Conservation (phyloP, 2,329 filamentous ascomycete genomes). For the Neodidymelliopsis sp. region DNA sequence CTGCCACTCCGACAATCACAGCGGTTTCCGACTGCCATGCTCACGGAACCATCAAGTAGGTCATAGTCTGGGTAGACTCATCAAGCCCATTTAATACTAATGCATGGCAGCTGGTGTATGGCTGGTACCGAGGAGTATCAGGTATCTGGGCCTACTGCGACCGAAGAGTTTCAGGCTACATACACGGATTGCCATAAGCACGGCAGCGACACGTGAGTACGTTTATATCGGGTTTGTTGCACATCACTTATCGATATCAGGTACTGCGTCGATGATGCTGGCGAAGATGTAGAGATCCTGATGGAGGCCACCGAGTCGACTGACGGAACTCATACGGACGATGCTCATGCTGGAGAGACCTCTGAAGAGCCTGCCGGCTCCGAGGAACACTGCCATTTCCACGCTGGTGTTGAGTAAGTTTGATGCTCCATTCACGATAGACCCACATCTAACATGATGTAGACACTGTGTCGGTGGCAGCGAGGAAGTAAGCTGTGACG, state of each 20-base stretch:
- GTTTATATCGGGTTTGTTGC: background rate
- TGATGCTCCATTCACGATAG: background rate
- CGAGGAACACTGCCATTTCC: conserved; percentile 68
- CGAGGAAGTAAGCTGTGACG: conserved; percentile 58
- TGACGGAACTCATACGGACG: conserved; percentile 26
- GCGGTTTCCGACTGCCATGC: conserved; percentile 62
- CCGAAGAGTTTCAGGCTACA: conserved; percentile 63
- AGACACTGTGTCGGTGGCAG: conserved; percentile 65
- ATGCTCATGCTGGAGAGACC: conserved; percentile 24
- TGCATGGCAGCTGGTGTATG: conserved; percentile 52
- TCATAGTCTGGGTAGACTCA: background rate
- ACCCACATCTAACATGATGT: conserved; percentile 37
- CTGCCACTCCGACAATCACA: conserved; percentile 43
- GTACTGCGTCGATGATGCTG: conserved; percentile 67
- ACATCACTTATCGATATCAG: conserved; percentile 48
- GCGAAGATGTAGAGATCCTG: conserved; percentile 67
- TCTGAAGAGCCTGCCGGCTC: conserved; percentile 27
- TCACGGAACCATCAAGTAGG: conserved; percentile 57
- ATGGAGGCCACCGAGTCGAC: conserved; percentile 44
- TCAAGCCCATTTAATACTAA: conserved; percentile 17
- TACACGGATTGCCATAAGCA: conserved; percentile 73
- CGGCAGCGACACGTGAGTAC: conserved; percentile 62
- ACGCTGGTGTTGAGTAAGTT: conserved; percentile 76
- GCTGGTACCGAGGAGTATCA: conserved; percentile 53
- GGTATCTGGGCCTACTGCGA: conserved; percentile 61